Percentiles rank a stretch among this genome's conserved stretches.
phyloP scores from a whole-genome alignment of 1,284 basidiomycete genomes.

The Trichosporon sp. region DNA sequence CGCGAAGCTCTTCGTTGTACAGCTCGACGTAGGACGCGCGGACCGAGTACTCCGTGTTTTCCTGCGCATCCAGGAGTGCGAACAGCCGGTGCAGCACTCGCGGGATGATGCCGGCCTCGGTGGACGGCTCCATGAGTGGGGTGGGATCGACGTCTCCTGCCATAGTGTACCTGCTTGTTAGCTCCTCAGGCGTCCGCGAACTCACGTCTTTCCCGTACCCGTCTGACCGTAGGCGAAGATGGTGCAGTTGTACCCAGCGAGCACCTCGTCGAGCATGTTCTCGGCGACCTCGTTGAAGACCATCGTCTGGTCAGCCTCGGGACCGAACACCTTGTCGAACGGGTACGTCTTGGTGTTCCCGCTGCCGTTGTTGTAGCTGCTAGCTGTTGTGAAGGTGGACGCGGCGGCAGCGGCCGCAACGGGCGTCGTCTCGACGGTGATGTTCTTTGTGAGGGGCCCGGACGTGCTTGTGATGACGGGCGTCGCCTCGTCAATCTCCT shows the following conservation, averaged over 20 bases:
- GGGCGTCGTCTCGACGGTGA: conserved; percentile 67
- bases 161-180: conserved; percentile 73
- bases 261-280: conserved; percentile 87
- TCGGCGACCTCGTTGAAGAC: conserved; percentile 90
- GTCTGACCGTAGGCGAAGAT: conserved; percentile 99
- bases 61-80: conserved; percentile 71
- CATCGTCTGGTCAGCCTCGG: conserved; percentile 93
- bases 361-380: conserved; percentile 49
- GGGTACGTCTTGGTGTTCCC: conserved; percentile 70
- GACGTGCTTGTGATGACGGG: conserved; percentile 73
- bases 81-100: conserved; percentile 90
- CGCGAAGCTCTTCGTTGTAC: conserved; percentile 99
- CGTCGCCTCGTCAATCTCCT: conserved; percentile 71
- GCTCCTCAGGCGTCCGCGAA: conserved; percentile 16
- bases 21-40: conserved; percentile 93
- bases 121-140: conserved; percentile 72
- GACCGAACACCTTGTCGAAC: conserved; percentile 91
- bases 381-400: conserved; percentile 51
- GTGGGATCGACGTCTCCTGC: conserved; percentile 81
- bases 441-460: conserved; percentile 66
- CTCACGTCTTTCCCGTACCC: conserved; percentile 96
- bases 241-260: conserved; percentile 96
- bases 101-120: conserved; percentile 95
- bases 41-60: conserved; percentile 76
- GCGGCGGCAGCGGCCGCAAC: conserved; percentile 27